These are phyloP conservation scores for Sporothrix humicola DNA, from an alignment of 2,329 filamentous ascomycete genomes.

Conservation along the genomic window DNA sequence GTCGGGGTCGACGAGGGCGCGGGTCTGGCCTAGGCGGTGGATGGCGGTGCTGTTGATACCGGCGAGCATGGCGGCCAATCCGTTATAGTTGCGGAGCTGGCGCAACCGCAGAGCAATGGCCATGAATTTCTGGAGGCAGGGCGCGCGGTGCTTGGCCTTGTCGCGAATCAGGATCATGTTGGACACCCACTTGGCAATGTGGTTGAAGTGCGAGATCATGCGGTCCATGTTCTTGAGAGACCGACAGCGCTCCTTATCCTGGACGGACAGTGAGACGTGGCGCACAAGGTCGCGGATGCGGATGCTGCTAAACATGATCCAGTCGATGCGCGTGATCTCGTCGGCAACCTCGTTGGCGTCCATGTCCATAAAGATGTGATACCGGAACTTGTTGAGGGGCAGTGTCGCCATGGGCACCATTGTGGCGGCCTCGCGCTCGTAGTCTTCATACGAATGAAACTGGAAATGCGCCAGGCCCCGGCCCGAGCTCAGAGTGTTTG, in stretches of 20 bases:
- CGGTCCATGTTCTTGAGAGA: slow-evolving; percentile 86
- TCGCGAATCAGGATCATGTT: slow-evolving; percentile 88
- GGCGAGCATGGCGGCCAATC: slow-evolving; percentile 89
- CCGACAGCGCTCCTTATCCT: slow-evolving; percentile 75
- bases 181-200: slow-evolving; percentile 79
- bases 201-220: slow-evolving; percentile 93
- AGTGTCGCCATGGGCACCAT: slow-evolving; percentile 73
- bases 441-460: slow-evolving; percentile 74
- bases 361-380: slow-evolving; percentile 87
- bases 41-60: slow-evolving; percentile 89
- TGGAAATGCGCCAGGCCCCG: slow-evolving; percentile 53
- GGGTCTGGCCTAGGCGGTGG: slow-evolving; percentile 80
- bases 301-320: slow-evolving; percentile 97
- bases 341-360: slow-evolving; percentile 84
- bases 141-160: slow-evolving; percentile 92
- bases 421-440: slow-evolving; percentile 75
- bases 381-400: slow-evolving; percentile 81
- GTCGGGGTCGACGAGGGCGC: slow-evolving; percentile 72
- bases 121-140: slow-evolving; percentile 96
- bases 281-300: slow-evolving; percentile 90
- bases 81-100: slow-evolving; percentile 95
- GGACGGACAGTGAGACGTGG: slow-evolving; percentile 77
- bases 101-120: slow-evolving; percentile 82
- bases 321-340: slow-evolving; percentile 94
- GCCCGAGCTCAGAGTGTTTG: neutral